These are phyloP conservation scores for Suhomyces bolitotheri DNA, from an alignment of 1,139 yeast species.

Conservation along the genomic window DNA sequence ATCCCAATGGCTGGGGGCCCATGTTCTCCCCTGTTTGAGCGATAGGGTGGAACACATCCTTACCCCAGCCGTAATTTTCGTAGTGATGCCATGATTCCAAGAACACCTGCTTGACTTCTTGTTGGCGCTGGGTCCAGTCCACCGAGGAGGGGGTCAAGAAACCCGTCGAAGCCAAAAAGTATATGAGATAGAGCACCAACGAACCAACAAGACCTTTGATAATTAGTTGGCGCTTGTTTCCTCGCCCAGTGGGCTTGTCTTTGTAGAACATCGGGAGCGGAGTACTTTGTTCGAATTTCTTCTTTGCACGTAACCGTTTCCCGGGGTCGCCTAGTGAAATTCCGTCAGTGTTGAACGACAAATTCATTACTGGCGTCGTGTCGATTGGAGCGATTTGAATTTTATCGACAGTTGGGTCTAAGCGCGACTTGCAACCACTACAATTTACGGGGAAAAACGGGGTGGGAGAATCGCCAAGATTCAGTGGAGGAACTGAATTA, in stretches of 20 bases:
- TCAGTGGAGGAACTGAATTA: no score
- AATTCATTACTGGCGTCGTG: conserved; percentile 15
- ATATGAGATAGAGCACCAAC: conserved; percentile 39
- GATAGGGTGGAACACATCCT: conserved; percentile 64
- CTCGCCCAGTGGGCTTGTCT: conserved; percentile 16
- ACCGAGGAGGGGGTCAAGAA: background rate
- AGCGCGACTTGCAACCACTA: background rate
- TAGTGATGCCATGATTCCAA: conserved; percentile 81
- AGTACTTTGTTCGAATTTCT: conserved; percentile 5
- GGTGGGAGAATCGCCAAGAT: no score
- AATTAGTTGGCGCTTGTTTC: conserved; percentile 31
- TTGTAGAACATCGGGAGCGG: conserved; percentile 20
- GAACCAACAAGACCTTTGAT: conserved; percentile 44
- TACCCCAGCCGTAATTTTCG: conserved; percentile 80
- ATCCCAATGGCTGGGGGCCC: conserved; percentile 85
- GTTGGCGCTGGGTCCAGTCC: conserved; percentile 48
- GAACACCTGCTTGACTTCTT: conserved; percentile 63
- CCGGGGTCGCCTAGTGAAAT: conserved; percentile 16
- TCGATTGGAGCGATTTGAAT: background rate
- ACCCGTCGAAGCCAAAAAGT: conserved; percentile 22
- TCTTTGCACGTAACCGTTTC: conserved; percentile 19
- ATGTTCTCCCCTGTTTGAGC: conserved; percentile 66
- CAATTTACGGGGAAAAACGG: no score
- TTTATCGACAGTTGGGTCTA: background rate
- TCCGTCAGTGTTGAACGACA: conserved; percentile 16